Evolutionary conservation across 106 monocot species (phyloP), one percentile per base, ranked within the genome.

Genomic region (Dendrobium catenatum): DNA sequence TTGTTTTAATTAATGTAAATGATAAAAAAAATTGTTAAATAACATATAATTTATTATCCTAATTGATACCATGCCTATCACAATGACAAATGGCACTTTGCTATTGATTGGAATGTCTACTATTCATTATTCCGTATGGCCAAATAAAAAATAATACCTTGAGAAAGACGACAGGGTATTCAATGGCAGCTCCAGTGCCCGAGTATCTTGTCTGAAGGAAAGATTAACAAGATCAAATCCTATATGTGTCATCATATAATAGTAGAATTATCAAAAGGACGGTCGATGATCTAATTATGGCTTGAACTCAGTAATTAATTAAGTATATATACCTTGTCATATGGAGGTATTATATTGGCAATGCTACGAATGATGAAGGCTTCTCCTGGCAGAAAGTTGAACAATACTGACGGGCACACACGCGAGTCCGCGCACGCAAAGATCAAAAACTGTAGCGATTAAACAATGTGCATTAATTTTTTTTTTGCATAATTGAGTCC

Each of bases 341-440:
- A 96, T 8, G 94, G 89, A 27, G 94, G 90, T 79, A 96, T 88
- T 84, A 96, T 86, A 82, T 83, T 89, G 73, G 96, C 96, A 79
- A 96, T 86, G 86, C 94, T 96, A 31, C 96, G 93, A 70, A 92
- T 76, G 26, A 75, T 79, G 86, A 96, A 96, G 59, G 96, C 94
- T 80, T 96, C 96, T 5, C 96, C 96, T 0, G 96, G 96, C 55
- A 79, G 75, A 83, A 96, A 89, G 42, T 83, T 86, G 55, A 94
- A 80, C 16, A 89, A 64, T 64, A 84, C 82, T 18, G 96, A 96
- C n/a, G 96, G 96, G 81, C 94, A 96, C 59, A 94, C 94, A 0
- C 96, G 88, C 0, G 96, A 96, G 82, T 96, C 96, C 11, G 96
- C 78, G 48, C 96, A 96, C 6, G 96, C 88, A 42, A 96, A 90